Base-by-base conservation (phyloP, 208 protist genomes). In the Acanthamoeba triangularis region DNA sequence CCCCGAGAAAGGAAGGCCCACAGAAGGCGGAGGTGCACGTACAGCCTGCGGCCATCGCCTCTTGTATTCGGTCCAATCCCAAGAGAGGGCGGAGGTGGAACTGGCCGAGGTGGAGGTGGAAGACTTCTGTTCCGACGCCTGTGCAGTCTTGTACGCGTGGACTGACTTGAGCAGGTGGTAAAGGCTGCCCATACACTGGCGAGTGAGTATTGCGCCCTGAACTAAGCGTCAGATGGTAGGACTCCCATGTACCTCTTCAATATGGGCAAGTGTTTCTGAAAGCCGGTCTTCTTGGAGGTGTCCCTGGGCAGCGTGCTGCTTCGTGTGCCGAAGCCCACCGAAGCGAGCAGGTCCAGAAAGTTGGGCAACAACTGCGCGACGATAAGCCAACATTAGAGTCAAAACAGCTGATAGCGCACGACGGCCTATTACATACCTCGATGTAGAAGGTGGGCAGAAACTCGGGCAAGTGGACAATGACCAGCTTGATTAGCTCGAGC, bases 101-200 rank as follows among this genome's bases (percentile, higher is more conserved):
- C 35, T 30, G 14, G 65, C 67, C 14, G 67, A 74, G 25, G 11
- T 63, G 25, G 80, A 33, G 25, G 49, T 88, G 49, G 28, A 59
- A 7, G 80, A 56, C 52, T 63, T 35, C 33, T 88, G 20, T 25
- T 88, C 80, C 49, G 80, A 59, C 47, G 25, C 41, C 33, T 63
- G 80, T 0, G 80, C 52, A 16, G 49, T 56, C 33, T 63, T 59
- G 49, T 44, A 88, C 6, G 80, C 49, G 49, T 88, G 80, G 16
- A 88, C 80, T 25, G 80, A 88, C 49, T 88, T 88, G 80, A 88
- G 80, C 47, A 88, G 30, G 18, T 88, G 80, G n/a, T 88, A 88
- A 13, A 88, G 52, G 49, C 80, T 82, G 74, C 25, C 30, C 65
- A 74, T 4, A 13, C 11, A 37, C 54, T 28, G 54, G 54, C 3